Percentiles rank a stretch among this genome's conserved stretches.
These are phyloP conservation scores for Lentinula guzmanii DNA, from an alignment of 768 basidiomycete species.

Conservation along the genomic window DNA sequence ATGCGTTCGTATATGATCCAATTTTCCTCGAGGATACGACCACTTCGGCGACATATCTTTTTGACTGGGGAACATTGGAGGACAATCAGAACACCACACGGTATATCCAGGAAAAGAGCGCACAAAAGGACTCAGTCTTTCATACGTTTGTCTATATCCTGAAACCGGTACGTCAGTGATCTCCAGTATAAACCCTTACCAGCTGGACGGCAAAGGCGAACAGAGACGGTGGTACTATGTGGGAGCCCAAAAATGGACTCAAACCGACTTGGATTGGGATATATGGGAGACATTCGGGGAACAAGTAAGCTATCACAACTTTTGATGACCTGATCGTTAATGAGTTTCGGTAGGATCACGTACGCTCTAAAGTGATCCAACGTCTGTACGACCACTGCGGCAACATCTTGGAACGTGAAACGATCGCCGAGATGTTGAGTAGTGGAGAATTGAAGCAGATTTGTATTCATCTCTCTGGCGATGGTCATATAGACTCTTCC, in stretches of 20 bases:
- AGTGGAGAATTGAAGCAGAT: conserved; percentile 38
- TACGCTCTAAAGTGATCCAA: conserved; percentile 26
- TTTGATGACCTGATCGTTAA: not conserved
- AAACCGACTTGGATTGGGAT: conserved; percentile 16
- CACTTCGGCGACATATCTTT: conserved; percentile 30
- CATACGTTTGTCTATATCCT: conserved; percentile 44
- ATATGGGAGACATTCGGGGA: conserved; percentile 35
- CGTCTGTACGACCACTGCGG: conserved; percentile 30
- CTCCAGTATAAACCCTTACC: conserved; percentile 26
- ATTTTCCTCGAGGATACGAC: conserved; percentile 43
- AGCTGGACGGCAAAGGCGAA: conserved; percentile 5
- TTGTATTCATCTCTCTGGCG: conserved; percentile 27
- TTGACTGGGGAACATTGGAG: conserved; percentile 44
- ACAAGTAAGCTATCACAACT: conserved; percentile 21
- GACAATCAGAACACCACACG: conserved; percentile 25
- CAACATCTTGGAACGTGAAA: conserved; percentile 21
- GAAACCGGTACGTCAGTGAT: conserved; percentile 16
- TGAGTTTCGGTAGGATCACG: not conserved
- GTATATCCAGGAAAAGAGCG: conserved; percentile 25
- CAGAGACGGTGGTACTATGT: conserved; percentile 47
- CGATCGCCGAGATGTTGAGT: conserved; percentile 32
- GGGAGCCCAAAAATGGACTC: conserved; percentile 42
- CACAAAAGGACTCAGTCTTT: conserved; percentile 20
- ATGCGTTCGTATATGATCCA: conserved; percentile 52
- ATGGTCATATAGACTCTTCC: conserved; percentile 1